Base-by-base conservation (phyloP, 1,284 basidiomycete species). In the Inonotus hispidus region DNA sequence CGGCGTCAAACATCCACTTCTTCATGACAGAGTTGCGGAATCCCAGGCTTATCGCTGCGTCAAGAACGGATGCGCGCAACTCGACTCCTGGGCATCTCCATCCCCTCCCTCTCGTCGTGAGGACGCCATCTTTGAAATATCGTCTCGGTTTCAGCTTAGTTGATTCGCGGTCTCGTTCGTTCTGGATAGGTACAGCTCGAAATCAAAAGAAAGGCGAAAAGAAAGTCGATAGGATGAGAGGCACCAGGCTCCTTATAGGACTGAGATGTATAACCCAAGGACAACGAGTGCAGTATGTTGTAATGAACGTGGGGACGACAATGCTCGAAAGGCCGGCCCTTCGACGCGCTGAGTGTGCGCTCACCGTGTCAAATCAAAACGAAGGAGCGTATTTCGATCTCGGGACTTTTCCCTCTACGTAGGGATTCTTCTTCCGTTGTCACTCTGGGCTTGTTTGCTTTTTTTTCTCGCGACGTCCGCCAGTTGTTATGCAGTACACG, bases 11-110 rank as follows among this genome's bases (percentile, higher is more conserved):
- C 62, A 63, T 60, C 62, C 62, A 63, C 25, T 54, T 56, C 19
- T 43, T 54, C 56, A 63, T 59, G 35, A 60, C 38, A 29, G 58
- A 60, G 47, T 60, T 63, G n/a, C 62, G 58, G 53, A 63, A 60
- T 16, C 62, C 62, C 13, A 63, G 37, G 47, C 58, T 60, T n/a
- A 63, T 23, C 14, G 62, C 62, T 23, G 62, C 62, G 37, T 63
- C 59, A 23, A 63, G 62, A 10, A 63, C 62, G 43, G 62, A 63
- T 25, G 58, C 58, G 54, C 62, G 62, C 14, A 63, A 50, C 49
- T 60, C 62, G 47, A 53, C 55, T 32, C 56, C 23, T 32, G 60
- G 41, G 2, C 41, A 43, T 16, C 41, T 14, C n/a, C 16, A 16
- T 19, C 21, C 23, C 47, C 54, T 19, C 45, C 45, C 16, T 49